These are phyloP conservation scores for Aspergillus sergii DNA, from an alignment of 2,329 filamentous ascomycete species.

Conservation along the genomic window DNA sequence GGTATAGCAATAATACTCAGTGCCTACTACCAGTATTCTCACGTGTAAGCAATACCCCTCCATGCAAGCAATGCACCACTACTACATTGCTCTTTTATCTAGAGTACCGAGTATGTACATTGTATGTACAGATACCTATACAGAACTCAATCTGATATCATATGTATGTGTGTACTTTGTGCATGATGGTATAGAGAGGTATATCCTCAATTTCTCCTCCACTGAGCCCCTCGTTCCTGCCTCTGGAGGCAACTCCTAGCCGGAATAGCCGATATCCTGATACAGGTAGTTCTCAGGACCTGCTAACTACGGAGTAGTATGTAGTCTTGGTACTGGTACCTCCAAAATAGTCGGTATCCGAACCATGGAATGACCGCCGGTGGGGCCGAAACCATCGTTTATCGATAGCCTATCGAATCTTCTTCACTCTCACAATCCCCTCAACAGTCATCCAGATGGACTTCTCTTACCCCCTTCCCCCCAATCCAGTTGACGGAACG, in stretches of 20 bases:
- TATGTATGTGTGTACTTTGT: not conserved
- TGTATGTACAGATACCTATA: not conserved
- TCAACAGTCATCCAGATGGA: not conserved
- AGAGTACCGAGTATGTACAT: not conserved
- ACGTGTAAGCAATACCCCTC: slow-evolving; percentile 2
- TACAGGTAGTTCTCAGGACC: not conserved
- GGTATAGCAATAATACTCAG: not conserved
- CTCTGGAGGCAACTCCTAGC: not conserved
- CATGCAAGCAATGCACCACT: slow-evolving; percentile 1
- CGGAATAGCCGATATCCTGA: slow-evolving; percentile 4
- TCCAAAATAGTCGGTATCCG: slow-evolving; percentile 8
- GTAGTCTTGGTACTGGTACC: not conserved
- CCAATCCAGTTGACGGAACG: not conserved
- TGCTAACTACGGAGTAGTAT: not conserved
- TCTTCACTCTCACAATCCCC: slow-evolving; percentile 5
- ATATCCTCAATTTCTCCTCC: not conserved
- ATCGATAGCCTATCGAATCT: slow-evolving; percentile 21
- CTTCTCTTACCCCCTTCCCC: not conserved
- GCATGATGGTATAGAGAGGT: not conserved
- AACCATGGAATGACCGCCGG: slow-evolving; percentile 5
- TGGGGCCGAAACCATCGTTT: slow-evolving; percentile 9
- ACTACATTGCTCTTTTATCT: not conserved
- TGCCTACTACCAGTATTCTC: not conserved
- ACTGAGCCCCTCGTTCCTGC: not conserved
- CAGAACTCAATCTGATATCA: not conserved